These are phyloP conservation scores for Ceratopteris richardii DNA, from an alignment of 75 land plant species.

Conservation along the genomic window DNA sequence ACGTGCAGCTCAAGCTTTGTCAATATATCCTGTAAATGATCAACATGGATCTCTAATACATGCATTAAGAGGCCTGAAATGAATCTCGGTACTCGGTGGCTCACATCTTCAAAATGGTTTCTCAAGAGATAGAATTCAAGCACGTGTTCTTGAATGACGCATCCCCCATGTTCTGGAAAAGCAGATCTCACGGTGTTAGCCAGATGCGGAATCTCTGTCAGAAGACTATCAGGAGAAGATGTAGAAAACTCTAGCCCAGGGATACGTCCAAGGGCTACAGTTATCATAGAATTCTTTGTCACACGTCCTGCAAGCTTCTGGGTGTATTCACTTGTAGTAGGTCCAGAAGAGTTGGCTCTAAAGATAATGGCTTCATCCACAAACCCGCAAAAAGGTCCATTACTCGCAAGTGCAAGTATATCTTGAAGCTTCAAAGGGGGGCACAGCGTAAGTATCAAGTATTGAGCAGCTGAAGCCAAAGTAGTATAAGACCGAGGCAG, in stretches of 20 bases:
- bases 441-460: constrained; percentile 72
- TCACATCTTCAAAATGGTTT: constrained; percentile 83
- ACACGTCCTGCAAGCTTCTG: constrained; percentile 71
- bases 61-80: constrained; percentile 69
- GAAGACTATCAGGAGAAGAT: constrained; percentile 31
- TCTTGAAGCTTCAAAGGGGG: constrained; percentile 92
- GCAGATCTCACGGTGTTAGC: constrained; percentile 31
- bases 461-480: constrained; percentile 68
- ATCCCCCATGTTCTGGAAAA: constrained; percentile 5
- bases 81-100: constrained; percentile 64
- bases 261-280: constrained; percentile 74
- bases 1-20: constrained; percentile 69
- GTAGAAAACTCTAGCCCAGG: constrained; percentile 64
- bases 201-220: constrained; percentile 66
- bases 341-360: constrained; percentile 78
- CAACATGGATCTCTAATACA: constrained; percentile 72
- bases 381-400: constrained; percentile 78
- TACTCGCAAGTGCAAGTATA: constrained; percentile 68
- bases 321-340: constrained; percentile 60
- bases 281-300: constrained; percentile 63
- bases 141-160: constrained; percentile 62
- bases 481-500: constrained; percentile 58
- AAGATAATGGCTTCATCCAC: constrained; percentile 79
- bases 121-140: constrained; percentile 68
- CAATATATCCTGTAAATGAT: constrained; percentile 79